Evolutionary conservation across 176 grass and related monocot species (phyloP).

Genomic region (Aegilops umbellulata): DNA sequence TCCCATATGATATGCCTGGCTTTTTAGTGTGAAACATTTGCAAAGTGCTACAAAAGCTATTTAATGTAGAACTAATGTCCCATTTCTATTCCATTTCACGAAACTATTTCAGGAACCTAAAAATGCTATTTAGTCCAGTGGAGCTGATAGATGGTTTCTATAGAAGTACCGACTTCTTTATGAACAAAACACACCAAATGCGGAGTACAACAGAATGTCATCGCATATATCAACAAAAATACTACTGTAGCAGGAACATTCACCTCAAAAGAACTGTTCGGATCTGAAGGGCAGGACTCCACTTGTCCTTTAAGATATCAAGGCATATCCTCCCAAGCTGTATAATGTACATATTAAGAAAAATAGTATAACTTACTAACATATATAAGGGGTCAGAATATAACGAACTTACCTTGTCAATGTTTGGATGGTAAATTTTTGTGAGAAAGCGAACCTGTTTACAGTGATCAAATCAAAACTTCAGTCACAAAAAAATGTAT

Average conservation of each 20-base stretch:
- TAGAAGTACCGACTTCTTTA: background rate
- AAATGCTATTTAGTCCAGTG: background rate
- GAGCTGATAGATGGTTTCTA: background rate
- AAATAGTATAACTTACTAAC: background rate
- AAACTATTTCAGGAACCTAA: background rate
- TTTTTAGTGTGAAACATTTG: background rate
- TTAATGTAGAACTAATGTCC: background rate
- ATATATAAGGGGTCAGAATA: slow-evolving; percentile 24
- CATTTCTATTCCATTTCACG: background rate
- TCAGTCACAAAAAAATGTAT: background rate
- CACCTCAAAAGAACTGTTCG: slow-evolving; percentile 90
- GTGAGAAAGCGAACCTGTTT: slow-evolving; percentile 93
- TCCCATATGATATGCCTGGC: background rate
- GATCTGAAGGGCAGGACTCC: slow-evolving; percentile 90
- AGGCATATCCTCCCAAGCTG: slow-evolving; percentile 98
- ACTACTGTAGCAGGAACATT: slow-evolving; percentile 21
- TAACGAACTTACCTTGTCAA: slow-evolving; percentile 70
- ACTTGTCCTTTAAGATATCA: slow-evolving; percentile 94
- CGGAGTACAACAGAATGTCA: background rate
- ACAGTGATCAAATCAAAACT: slow-evolving; percentile 22
- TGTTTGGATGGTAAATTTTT: slow-evolving; percentile 96
- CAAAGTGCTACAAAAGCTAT: background rate
- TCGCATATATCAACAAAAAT: background rate
- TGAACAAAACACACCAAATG: background rate
- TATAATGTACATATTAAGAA: slow-evolving; percentile 21